Evolutionary conservation across 306 rosid species (phyloP), one percentile per base, ranked within the genome.

Genomic region (Begonia masoniana): DNA sequence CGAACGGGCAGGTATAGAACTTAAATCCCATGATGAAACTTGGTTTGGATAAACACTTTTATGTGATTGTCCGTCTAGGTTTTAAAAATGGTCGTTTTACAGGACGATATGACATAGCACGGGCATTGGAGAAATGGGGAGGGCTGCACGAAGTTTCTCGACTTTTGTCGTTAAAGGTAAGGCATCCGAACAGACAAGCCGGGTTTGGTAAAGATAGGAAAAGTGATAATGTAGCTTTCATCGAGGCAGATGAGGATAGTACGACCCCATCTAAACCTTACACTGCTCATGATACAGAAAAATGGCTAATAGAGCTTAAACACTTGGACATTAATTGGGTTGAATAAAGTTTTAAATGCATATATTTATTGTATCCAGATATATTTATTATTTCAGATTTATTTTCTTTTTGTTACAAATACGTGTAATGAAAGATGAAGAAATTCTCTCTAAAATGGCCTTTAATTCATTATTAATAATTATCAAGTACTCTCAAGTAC

Each of bases 131-230:
- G 66, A 91, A 83, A 59, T 86, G 96, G 99, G 99, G 99, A 1
- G 99, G 99, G 17, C 84, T 91, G 24, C 86, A 66, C 54, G 92
- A 91, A 68, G 99, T 91, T 63, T 81, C 96, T 13, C 92, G 94
- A 9, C 94, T 91, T 60, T 62, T 91, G 41, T 75, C 94, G 1
- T 84, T 91, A 15, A 77, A 86, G 62, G 79, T 65, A 62, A 86
- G 94, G 65, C 77, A 70, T 59, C 80, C 76, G 26, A 77, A 76
- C 51, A 73, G 86, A 67, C 85, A 73, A 51, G 62, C 70, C 41
- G 63, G 46, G 63, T 55, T 57, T 55, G 63, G 51, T 49, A 76
- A 67, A 49, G 92, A 78, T 62, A 84, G 58, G 72, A 81, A 73
- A 74, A 62, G 13, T 36, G 91, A 69, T 39, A 42, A 42, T 63